phyloP scores from a whole-genome alignment of 129 eudicot species.

The Pittosporum tobira region DNA sequence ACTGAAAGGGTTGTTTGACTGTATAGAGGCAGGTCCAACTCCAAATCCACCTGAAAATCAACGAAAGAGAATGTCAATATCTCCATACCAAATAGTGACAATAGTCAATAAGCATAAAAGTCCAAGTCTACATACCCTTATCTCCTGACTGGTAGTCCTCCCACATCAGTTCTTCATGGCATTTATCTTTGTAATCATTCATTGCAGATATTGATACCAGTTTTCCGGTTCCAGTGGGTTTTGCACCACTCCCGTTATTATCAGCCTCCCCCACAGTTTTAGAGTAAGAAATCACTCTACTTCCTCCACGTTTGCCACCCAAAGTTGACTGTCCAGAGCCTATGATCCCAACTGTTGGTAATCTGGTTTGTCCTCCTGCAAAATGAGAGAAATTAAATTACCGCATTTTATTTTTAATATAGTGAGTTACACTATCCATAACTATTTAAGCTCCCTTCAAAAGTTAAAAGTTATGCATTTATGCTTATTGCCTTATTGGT shows the following conservation, averaged over 20 bases:
- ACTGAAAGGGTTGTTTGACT: too few species aligned
- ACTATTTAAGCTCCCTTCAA: too few species aligned
- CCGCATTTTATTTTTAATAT: not conserved
- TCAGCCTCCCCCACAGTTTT: slow-evolving; percentile 13
- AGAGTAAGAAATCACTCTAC: slow-evolving; percentile 4
- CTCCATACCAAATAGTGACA: not conserved
- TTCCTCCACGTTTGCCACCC: not conserved
- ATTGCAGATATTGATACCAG: slow-evolving; percentile 26
- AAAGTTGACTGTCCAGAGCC: not conserved
- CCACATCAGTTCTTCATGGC: slow-evolving; percentile 39
- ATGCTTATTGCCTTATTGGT: not conserved
- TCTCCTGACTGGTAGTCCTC: slow-evolving; percentile 24
- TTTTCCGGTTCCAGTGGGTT: too few species aligned
- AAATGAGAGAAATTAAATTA: not conserved
- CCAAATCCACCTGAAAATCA: not conserved
- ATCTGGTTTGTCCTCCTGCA: slow-evolving; percentile 1
- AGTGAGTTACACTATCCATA: too few species aligned
- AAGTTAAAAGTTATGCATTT: not conserved
- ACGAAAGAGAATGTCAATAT: not conserved
- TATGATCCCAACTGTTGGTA: not conserved
- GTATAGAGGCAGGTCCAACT: not conserved
- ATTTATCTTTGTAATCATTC: slow-evolving; percentile 20
- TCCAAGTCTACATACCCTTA: too few species aligned
- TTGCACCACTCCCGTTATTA: too few species aligned
- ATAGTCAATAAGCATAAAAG: not conserved